Evolutionary conservation across 2,329 filamentous ascomycete species (phyloP), one percentile per base, ranked within the genome.

Genomic region (Triangularia setosa): DNA sequence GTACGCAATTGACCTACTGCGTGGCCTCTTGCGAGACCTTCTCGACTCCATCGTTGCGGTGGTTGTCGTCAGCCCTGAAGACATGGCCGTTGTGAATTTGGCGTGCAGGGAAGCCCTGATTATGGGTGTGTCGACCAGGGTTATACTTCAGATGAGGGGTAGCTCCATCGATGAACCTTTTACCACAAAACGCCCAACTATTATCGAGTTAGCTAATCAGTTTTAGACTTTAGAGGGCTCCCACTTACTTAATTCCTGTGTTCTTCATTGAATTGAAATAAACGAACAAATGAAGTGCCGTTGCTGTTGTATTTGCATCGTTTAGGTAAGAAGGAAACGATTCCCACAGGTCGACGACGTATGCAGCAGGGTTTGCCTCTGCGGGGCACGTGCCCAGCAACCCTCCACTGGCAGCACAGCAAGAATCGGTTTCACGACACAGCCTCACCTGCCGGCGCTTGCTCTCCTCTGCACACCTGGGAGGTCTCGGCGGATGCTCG

Each of bases 121-220:
- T 55, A 9, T 58, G 24, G 27, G 28, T 33, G 7, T 21, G 14
- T 28, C 9, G 55, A 33, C 12, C 27, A 30, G 25, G 55, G 55
- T 58, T 11, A 9, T 33, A 52, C 23, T 52, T 60, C 58, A 60
- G 27, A 60, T 60, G 58, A 60, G 58, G 58, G 58, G 58, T 60
- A 60, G 25, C 58, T 53, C 25, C 40, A 60, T 44, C 57, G 11
- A 23, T 25, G 30, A 35, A 59, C 57, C n/a, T 25, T 59, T 35
- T 21, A 48, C 21, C 40, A 59, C 52, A 55, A n/a, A n/a, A 18
- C 23, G 6, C 23, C 16, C 52, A 24, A 55, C 52, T 55, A 7
- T 9, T 55, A 1, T 27, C 7, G 16, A 18, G 52, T 55, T 28
- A 55, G 24, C 23, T 28, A 25, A 25, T 4, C 25, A 27, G 8